A percentile compares a stretch with the other conserved stretches of the same genome.
Conservation (phyloP, 192 early-diverging fungal genomes). For the Coemansia sp. region DNA sequence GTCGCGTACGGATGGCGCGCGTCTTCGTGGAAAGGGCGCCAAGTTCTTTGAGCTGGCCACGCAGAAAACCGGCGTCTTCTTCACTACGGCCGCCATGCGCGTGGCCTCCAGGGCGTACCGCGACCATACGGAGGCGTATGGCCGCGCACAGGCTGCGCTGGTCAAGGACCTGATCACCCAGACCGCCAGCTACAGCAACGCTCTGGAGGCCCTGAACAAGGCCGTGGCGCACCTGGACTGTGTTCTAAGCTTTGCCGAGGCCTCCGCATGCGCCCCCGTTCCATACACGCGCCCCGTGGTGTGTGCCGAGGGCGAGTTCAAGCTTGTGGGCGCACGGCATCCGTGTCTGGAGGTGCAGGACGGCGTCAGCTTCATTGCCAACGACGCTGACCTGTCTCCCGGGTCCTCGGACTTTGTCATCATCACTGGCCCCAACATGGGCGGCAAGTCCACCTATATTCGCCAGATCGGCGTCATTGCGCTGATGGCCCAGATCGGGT, state of each 20-base stretch:
- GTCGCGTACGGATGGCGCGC: slow-evolving; percentile 65
- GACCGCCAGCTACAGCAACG: slow-evolving; percentile 80
- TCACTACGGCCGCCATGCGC: slow-evolving; percentile 76
- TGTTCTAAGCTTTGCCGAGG: slow-evolving; percentile 85
- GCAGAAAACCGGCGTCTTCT: slow-evolving; percentile 84
- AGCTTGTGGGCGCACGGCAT: slow-evolving; percentile 75
- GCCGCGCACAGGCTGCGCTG: slow-evolving; percentile 65
- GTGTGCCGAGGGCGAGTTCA: slow-evolving; percentile 64
- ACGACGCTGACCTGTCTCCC: slow-evolving; percentile 75
- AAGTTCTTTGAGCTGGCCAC: slow-evolving; percentile 85
- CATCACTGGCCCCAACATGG: slow-evolving; percentile 98
- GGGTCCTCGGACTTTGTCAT: slow-evolving; percentile 81
- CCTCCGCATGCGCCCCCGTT: slow-evolving; percentile 75
- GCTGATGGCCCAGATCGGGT: slow-evolving; percentile 93
- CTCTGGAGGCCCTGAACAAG: slow-evolving; percentile 75
- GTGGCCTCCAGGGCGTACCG: slow-evolving; percentile 62
- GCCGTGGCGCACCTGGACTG: slow-evolving; percentile 85
- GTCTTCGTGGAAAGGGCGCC: slow-evolving; percentile 64
- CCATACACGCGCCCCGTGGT: slow-evolving; percentile 76
- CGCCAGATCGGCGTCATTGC: slow-evolving; percentile 91
- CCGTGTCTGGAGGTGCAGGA: slow-evolving; percentile 94
- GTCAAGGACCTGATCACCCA: slow-evolving; percentile 89
- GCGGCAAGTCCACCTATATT: slow-evolving; percentile 97
- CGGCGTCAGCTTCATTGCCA: slow-evolving; percentile 90
- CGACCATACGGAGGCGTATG: slow-evolving; percentile 65